phyloP scores from a whole-genome alignment of 352 stramenopile genomes.

The Phytophthora megakarya region DNA sequence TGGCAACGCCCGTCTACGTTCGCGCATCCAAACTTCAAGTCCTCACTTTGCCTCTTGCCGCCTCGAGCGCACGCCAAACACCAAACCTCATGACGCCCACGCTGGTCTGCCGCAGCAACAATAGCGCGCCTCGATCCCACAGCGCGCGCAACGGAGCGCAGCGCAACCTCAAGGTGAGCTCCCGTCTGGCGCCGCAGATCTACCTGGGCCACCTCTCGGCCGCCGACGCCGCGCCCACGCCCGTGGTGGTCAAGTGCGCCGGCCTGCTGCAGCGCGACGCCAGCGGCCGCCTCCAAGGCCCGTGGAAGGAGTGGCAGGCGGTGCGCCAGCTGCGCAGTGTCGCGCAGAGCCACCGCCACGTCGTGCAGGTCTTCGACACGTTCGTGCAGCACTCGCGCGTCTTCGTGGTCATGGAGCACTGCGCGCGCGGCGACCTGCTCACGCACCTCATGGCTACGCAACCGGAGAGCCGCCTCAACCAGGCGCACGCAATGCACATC shows the following conservation, averaged over 20 bases:
- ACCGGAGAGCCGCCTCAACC: slow-evolving; percentile 26
- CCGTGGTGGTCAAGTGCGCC: too few species aligned
- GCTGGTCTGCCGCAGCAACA: slow-evolving; percentile 11
- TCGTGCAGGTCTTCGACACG: slow-evolving; percentile 44
- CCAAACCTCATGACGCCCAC: slow-evolving; percentile 24
- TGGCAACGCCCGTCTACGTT: slow-evolving; percentile 20
- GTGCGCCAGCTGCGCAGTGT: slow-evolving; percentile 21
- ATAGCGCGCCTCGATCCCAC: neutral
- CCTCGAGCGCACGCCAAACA: neutral
- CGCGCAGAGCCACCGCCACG: slow-evolving; percentile 32
- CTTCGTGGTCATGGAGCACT: slow-evolving; percentile 68
- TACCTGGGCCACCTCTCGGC: slow-evolving; percentile 34
- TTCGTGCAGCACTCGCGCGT: slow-evolving; percentile 42
- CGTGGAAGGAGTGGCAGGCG: slow-evolving; percentile 40
- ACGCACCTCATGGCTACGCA: slow-evolving; percentile 36
- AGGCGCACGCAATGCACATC: slow-evolving; percentile 35
- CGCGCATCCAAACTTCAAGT: slow-evolving; percentile 20
- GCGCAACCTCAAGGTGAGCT: slow-evolving; percentile 35
- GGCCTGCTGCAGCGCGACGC: too few species aligned
- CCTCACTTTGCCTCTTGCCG: slow-evolving; percentile 11
- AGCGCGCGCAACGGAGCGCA: too few species aligned
- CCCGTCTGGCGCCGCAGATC: slow-evolving; percentile 37
- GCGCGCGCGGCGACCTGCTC: slow-evolving; percentile 51
- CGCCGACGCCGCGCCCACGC: neutral
- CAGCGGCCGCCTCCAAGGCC: slow-evolving; percentile 19